phyloP scores from a whole-genome alignment of 345 rosid genomes.

The Mallotus nudiflorus region DNA sequence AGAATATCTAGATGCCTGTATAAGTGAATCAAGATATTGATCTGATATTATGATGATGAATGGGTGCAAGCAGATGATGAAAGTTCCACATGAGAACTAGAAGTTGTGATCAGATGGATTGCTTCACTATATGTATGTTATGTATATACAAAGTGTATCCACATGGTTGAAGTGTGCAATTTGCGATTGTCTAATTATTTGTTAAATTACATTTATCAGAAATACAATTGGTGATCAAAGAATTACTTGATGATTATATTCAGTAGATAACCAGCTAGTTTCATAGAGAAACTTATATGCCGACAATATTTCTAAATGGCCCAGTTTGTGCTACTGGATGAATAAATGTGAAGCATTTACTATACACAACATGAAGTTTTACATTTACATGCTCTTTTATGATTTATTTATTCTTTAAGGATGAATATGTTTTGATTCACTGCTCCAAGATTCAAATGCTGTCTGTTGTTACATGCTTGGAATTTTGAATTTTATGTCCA shows the following conservation, averaged over 20 bases:
- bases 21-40: not conserved
- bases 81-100: not conserved
- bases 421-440: not conserved
- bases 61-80: not conserved
- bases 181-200: not conserved
- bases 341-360: not conserved
- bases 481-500: not conserved
- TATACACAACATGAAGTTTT: not conserved
- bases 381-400: not conserved
- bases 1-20: not conserved
- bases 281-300: not conserved
- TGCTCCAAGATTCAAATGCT: too few species aligned
- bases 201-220: not conserved
- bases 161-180: not conserved
- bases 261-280: not conserved
- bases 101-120: not conserved
- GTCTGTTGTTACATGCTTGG: not conserved
- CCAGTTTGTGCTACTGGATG: not conserved
- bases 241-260: not conserved
- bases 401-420: not conserved
- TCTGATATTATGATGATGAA: not conserved
- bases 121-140: not conserved
- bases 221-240: not conserved
- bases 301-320: not conserved
- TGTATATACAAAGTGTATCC: not conserved